Percentiles rank a stretch among this genome's conserved stretches.
These are phyloP conservation scores for Pontederia paniculata DNA, from an alignment of 176 grass and related monocot genomes.

Conservation along the genomic window DNA sequence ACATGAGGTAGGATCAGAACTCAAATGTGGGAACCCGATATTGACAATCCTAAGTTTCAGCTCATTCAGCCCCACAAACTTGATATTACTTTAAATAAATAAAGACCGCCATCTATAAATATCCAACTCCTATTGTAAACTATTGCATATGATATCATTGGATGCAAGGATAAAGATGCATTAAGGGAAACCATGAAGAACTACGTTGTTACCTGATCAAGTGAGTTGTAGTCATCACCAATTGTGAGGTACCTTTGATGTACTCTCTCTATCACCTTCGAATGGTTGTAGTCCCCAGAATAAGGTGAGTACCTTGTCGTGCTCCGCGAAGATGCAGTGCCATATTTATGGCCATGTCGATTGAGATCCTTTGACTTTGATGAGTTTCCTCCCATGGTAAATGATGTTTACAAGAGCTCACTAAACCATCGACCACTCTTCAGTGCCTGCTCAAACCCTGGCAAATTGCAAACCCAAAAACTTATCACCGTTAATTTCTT, in stretches of 20 bases:
- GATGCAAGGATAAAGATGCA: not conserved
- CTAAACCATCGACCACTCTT: no score
- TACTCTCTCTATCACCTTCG: conserved; percentile 6
- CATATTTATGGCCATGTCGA: not conserved
- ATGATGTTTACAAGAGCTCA: not conserved
- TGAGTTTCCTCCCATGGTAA: not conserved
- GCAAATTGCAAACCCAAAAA: no score
- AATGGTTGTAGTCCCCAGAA: conserved; percentile 1
- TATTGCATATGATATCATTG: not conserved
- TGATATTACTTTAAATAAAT: not conserved
- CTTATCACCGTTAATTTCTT: no score
- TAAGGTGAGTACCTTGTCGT: not conserved
- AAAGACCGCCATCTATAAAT: not conserved
- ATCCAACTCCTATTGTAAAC: not conserved
- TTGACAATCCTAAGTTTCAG: not conserved
- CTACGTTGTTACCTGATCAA: conserved; percentile 33
- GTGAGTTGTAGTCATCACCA: conserved; percentile 47
- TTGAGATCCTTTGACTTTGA: not conserved
- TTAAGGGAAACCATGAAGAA: not conserved
- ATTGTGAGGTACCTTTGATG: conserved; percentile 29
- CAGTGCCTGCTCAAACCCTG: no score
- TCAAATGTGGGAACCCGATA: not conserved
- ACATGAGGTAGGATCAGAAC: not conserved
- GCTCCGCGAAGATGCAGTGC: not conserved
- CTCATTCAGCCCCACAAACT: not conserved